These are phyloP conservation scores for Cyclotella kingstonii DNA, from an alignment of 108 stramenopile species.

Conservation along the genomic window DNA sequence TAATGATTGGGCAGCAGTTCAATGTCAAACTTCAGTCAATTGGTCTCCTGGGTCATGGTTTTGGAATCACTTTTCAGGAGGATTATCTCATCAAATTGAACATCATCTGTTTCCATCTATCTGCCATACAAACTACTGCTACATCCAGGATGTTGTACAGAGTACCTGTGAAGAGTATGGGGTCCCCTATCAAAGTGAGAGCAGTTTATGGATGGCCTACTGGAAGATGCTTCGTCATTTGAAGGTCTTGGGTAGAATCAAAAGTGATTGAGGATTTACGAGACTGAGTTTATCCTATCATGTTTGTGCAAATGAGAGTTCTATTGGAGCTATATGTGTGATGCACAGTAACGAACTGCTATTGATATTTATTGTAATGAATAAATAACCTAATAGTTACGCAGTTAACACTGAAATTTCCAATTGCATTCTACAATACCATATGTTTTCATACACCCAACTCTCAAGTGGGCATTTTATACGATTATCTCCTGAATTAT, in stretches of 20 bases:
- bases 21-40: conserved; percentile 80
- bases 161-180: conserved; percentile 56
- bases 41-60: conserved; percentile 61
- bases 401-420: too few species aligned
- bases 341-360: too few species aligned
- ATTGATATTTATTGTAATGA: too few species aligned
- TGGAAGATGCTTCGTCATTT: conserved; percentile 54
- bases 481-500: too few species aligned
- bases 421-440: too few species aligned
- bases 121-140: conserved; percentile 61
- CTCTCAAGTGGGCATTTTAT: too few species aligned
- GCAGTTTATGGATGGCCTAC: conserved; percentile 45
- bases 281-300: too few species aligned
- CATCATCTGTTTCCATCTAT: conserved; percentile 88
- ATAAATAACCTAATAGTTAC: too few species aligned
- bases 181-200: conserved; percentile 55
- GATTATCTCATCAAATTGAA: conserved; percentile 87
- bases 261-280: conserved; percentile 11
- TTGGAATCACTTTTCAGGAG: conserved; percentile 79
- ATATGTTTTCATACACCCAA: too few species aligned
- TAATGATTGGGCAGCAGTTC: conserved; percentile 78
- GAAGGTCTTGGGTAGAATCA: conserved; percentile 44
- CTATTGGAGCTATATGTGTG: neutral
- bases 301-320: too few species aligned
- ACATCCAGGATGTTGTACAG: conserved; percentile 61